Evolutionary conservation across 805 yeast genomes (phyloP).

Genomic region (Cyberlindnera lachancei): DNA sequence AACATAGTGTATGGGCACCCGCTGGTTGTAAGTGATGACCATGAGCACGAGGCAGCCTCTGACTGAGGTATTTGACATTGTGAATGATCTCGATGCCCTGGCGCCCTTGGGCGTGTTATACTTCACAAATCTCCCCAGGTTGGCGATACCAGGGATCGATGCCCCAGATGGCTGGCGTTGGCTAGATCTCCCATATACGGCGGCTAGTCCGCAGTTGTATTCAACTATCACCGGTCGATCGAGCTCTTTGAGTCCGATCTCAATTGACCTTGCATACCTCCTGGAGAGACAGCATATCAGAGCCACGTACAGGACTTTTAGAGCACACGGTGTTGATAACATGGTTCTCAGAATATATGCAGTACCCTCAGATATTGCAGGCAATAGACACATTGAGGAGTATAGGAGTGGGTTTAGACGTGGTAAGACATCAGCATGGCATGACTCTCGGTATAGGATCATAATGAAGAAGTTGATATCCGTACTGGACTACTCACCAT

Average conservation of each 20-base stretch:
- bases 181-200: slow-evolving; percentile 41
- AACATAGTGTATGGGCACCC: too few relatives aligned
- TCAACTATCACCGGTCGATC: slow-evolving; percentile 6
- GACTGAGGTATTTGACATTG: too few relatives aligned
- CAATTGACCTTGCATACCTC: slow-evolving; percentile 37
- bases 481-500: slow-evolving; percentile 34
- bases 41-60: too few relatives aligned
- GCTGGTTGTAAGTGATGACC: too few relatives aligned
- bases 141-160: slow-evolving; percentile 28
- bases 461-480: slow-evolving; percentile 31
- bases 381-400: slow-evolving; percentile 25
- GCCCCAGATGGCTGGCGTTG: slow-evolving; percentile 47
- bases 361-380: slow-evolving; percentile 37
- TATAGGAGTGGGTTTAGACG: slow-evolving; percentile 30
- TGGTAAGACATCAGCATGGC: slow-evolving; percentile 28
- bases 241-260: slow-evolving; percentile 17
- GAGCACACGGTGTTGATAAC: slow-evolving; percentile 6
- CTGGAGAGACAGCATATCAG: slow-evolving; percentile 28
- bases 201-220: slow-evolving; percentile 1
- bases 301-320: slow-evolving; percentile 35
- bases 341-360: slow-evolving; percentile 38
- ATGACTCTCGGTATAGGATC: slow-evolving; percentile 24
- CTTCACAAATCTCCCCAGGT: slow-evolving; percentile 35
- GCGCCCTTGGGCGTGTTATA: slow-evolving; percentile 44
- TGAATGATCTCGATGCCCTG: slow-evolving; percentile 19